These are phyloP conservation scores for Phaeomoniella chlamydospora DNA, from an alignment of 2,329 filamentous ascomycete genomes.

Conservation along the genomic window DNA sequence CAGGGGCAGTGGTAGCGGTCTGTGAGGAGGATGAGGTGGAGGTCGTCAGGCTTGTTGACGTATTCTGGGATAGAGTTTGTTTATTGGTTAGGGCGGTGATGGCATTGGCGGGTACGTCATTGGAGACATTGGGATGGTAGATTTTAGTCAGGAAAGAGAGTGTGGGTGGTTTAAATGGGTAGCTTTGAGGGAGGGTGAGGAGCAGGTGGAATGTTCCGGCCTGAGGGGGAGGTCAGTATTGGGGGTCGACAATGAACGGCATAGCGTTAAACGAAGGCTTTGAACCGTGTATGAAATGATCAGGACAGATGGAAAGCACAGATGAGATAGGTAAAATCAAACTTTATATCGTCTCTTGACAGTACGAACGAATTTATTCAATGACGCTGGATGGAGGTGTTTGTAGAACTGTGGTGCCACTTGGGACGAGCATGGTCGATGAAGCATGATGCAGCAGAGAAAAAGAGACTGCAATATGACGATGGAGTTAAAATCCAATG, in stretches of 20 bases:
- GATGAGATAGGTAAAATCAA: not conserved
- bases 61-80: not conserved
- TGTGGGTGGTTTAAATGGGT: slow-evolving; percentile 78
- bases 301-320: not conserved
- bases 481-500: too few relatives aligned
- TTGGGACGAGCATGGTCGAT: too few relatives aligned
- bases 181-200: slow-evolving; percentile 60
- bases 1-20: slow-evolving; percentile 9
- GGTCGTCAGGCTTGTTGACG: slow-evolving; percentile 5
- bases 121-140: slow-evolving; percentile 90
- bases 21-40: slow-evolving; percentile 3
- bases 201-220: slow-evolving; percentile 62
- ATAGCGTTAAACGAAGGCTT: slow-evolving; percentile 1
- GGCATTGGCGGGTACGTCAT: slow-evolving; percentile 39
- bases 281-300: not conserved
- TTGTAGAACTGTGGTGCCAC: too few relatives aligned
- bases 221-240: slow-evolving; percentile 23
- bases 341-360: too few relatives aligned
- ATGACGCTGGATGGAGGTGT: too few relatives aligned
- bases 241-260: not conserved
- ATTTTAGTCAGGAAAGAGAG: slow-evolving; percentile 76
- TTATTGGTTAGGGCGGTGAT: not conserved
- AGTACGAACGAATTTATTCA: too few relatives aligned
- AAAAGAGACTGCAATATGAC: too few relatives aligned
- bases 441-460: too few relatives aligned